These are phyloP conservation scores for Elongisporangium senticosum DNA, from an alignment of 352 stramenopile species.

Conservation along the genomic window DNA sequence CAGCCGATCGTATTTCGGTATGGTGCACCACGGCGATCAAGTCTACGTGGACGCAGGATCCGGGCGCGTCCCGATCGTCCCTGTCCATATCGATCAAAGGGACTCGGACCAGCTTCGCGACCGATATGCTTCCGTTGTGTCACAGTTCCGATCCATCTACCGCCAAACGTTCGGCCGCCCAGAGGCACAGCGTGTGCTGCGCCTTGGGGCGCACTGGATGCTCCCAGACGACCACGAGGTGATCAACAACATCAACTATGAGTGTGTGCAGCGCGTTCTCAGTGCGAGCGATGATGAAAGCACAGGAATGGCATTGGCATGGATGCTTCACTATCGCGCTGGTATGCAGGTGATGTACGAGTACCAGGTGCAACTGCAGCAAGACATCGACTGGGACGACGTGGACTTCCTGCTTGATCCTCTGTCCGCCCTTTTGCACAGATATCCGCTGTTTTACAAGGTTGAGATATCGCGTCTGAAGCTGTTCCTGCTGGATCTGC, in stretches of 20 bases:
- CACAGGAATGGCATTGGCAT: slow-evolving; percentile 7
- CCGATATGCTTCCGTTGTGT: slow-evolving; percentile 17
- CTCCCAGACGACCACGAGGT: slow-evolving; percentile 75
- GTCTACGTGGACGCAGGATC: slow-evolving; percentile 44
- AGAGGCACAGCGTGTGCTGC: slow-evolving; percentile 42
- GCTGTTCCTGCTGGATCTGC: slow-evolving; percentile 58
- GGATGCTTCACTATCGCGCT: slow-evolving; percentile 48
- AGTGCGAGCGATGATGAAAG: not conserved
- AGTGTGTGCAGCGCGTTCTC: slow-evolving; percentile 26
- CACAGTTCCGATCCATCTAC: slow-evolving; percentile 53
- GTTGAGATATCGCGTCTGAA: slow-evolving; percentile 38
- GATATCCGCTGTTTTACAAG: slow-evolving; percentile 34
- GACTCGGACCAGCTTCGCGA: slow-evolving; percentile 3
- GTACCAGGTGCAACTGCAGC: slow-evolving; percentile 62
- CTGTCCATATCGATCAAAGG: slow-evolving; percentile 2
- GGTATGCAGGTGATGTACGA: slow-evolving; percentile 60
- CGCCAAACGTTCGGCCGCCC: slow-evolving; percentile 43
- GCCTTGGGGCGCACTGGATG: slow-evolving; percentile 71
- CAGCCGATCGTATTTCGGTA: slow-evolving; percentile 38
- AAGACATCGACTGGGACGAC: slow-evolving; percentile 25
- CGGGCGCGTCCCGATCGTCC: slow-evolving; percentile 21
- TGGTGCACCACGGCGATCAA: slow-evolving; percentile 51
- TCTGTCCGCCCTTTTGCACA: slow-evolving; percentile 23
- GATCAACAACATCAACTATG: slow-evolving; percentile 68
- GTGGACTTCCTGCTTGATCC: slow-evolving; percentile 40